Base-by-base conservation (phyloP, 495 filamentous ascomycete species). In the Extremus antarcticus region DNA sequence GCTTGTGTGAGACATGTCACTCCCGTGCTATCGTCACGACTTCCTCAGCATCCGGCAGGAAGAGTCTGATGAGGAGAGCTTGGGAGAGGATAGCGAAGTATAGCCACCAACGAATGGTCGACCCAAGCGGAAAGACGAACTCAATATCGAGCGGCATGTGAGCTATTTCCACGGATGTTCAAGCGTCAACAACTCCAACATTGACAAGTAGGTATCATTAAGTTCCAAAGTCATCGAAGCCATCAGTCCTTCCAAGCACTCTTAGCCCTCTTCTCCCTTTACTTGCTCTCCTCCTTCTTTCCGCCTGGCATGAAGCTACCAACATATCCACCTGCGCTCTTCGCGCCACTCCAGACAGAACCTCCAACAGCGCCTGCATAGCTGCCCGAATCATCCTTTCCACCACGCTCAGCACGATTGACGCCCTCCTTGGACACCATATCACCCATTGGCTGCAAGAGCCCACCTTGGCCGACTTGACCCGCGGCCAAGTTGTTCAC, bases 391-490 rank as follows among this genome's bases (percentile, higher is more conserved):
- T 82, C 78, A 54, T 83, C 77, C 63, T 80, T 84, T 3, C 81
- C 82, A 10, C 72, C 66, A 2, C 83, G 68, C 65, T 87, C 83
- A 48, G 73, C 71, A 8, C 81, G 74, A 63, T 83, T 85, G 53
- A 85, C 59, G 9, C 81, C 83, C 56, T 86, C 81, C 50, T 80
- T 78, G 0, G 80, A 84, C 0, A 65, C 63, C 2, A 74, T 21
- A 58, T 86, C 75, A 17, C 84, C 83, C 24, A 83, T 68, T 13
- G 81, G 81, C 43, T 78, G 71, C 0, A 74, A 71, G 1, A 86
- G 62, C 0, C 84, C 83, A 50, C 77, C 80, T 51, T 84, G 79
- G 32, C 84, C 81, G 13, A 86, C 61, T 53, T 83, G 81, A 52
- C 76, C 76, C 3, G 74, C 74, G 15, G 78, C 74, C 20, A 81